Conservation (phyloP, 2,329 filamentous ascomycete species). For the Grosmannia serpens region DNA sequence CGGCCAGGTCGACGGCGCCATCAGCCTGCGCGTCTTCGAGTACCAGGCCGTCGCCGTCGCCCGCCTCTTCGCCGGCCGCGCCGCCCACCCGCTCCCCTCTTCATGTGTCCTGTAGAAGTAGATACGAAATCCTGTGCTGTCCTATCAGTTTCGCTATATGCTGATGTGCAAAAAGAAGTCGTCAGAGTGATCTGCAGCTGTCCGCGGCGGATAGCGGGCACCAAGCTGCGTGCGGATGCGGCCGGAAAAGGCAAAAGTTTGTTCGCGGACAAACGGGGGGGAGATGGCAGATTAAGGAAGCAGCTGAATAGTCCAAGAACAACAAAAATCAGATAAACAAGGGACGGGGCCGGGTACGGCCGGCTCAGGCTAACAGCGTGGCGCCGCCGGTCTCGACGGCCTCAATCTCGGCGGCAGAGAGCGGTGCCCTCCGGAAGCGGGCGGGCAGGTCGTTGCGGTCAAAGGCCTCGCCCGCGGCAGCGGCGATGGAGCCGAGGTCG, state of each 20-base stretch:
- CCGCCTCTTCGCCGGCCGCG: slow-evolving; percentile 42
- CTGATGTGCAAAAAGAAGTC: neutral
- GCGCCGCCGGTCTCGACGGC: slow-evolving; percentile 91
- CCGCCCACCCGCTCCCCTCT: slow-evolving; percentile 11
- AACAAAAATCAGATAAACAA: neutral
- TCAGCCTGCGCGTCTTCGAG: slow-evolving; percentile 59
- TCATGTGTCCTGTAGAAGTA: neutral
- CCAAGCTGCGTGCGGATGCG: neutral
- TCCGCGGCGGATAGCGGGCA: neutral
- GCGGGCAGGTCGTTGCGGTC: slow-evolving; percentile 79
- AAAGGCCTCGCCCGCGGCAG: slow-evolving; percentile 67
- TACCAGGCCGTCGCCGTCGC: slow-evolving; percentile 55
- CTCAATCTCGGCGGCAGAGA: slow-evolving; percentile 80
- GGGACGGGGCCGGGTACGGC: neutral
- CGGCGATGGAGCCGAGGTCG: slow-evolving; percentile 59
- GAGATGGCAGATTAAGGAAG: neutral
- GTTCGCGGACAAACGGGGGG: neutral
- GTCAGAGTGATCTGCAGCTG: neutral
- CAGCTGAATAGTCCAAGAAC: neutral
- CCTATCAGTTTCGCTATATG: neutral
- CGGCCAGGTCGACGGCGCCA: slow-evolving; percentile 36
- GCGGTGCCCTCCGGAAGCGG: slow-evolving; percentile 66
- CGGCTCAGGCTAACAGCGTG: slow-evolving; percentile 34
- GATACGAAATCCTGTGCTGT: neutral
- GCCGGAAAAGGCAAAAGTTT: neutral